Conservation (phyloP, 139 green algal genomes). For the Chlorella ohadii region DNA sequence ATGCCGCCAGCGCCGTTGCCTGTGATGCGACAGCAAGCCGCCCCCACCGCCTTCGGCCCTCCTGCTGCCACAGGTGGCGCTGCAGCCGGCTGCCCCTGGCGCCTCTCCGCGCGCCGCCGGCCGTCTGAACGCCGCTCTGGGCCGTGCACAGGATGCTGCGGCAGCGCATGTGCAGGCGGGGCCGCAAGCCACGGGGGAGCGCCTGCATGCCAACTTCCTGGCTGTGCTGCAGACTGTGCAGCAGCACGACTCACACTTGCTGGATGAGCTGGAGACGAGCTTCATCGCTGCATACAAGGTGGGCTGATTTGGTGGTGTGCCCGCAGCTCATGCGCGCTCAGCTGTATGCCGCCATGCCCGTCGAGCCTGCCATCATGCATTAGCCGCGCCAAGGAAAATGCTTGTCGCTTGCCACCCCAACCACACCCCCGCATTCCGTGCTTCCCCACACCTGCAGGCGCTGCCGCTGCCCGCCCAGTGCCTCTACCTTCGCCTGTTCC, state of each 20-base stretch:
- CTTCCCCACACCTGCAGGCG: slow-evolving; percentile 22
- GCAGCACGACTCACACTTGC: slow-evolving; percentile 53
- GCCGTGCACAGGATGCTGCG: not conserved
- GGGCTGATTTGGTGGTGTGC: not conserved
- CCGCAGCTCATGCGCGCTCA: no score
- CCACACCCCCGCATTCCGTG: no score
- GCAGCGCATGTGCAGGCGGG: not conserved
- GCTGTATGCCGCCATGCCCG: no score
- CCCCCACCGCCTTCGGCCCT: no score
- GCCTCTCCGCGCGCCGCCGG: not conserved
- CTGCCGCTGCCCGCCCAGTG: slow-evolving; percentile 41
- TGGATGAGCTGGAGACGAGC: slow-evolving; percentile 44
- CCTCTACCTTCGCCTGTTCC: slow-evolving; percentile 70
- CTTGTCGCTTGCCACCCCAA: no score
- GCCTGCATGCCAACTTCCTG: slow-evolving; percentile 56
- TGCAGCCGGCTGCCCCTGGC: slow-evolving; percentile 3
- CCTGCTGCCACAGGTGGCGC: not conserved
- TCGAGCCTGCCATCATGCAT: no score
- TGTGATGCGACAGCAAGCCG: no score
- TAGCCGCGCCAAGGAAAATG: no score
- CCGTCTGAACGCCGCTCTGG: not conserved
- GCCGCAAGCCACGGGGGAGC: slow-evolving; percentile 22
- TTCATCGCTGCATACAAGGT: slow-evolving; percentile 52
- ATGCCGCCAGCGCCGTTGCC: no score
- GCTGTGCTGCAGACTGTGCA: slow-evolving; percentile 44